These are phyloP conservation scores for Aspergillus sp. DNA, from an alignment of 2,329 filamentous ascomycete species.

Conservation along the genomic window DNA sequence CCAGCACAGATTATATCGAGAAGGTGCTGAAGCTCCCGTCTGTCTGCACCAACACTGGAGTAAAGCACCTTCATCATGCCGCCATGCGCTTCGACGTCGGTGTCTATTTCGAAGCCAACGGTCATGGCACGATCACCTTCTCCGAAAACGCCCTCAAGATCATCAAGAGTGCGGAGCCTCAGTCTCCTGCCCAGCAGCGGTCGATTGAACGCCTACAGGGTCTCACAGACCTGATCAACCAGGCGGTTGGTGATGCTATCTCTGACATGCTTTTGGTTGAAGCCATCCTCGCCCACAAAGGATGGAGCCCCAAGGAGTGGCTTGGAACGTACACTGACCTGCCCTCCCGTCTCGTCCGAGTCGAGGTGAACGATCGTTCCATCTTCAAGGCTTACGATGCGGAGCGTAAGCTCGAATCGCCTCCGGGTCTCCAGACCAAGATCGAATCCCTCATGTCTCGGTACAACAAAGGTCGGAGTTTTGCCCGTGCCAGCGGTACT, in stretches of 20 bases:
- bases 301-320: slow-evolving; percentile 86
- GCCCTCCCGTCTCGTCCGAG: slow-evolving; percentile 87
- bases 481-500: slow-evolving; percentile 86
- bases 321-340: slow-evolving; percentile 86
- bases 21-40: slow-evolving; percentile 82
- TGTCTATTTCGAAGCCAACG: slow-evolving; percentile 98
- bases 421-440: slow-evolving; percentile 68
- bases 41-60: slow-evolving; percentile 87
- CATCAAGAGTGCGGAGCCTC: slow-evolving; percentile 71
- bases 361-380: slow-evolving; percentile 80
- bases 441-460: slow-evolving; percentile 85
- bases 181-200: slow-evolving; percentile 85
- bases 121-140: slow-evolving; percentile 94
- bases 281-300: slow-evolving; percentile 90
- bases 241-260: slow-evolving; percentile 91
- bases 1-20: slow-evolving; percentile 84
- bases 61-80: slow-evolving; percentile 97
- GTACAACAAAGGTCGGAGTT: slow-evolving; percentile 80
- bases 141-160: slow-evolving; percentile 70
- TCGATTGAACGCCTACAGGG: slow-evolving; percentile 78
- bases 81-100: slow-evolving; percentile 90
- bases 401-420: slow-evolving; percentile 76
- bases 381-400: slow-evolving; percentile 88
- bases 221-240: slow-evolving; percentile 88
- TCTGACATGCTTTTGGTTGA: slow-evolving; percentile 95